Percentiles rank a stretch among this genome's conserved stretches.
phyloP scores from a whole-genome alignment of 441 rosid species.

The Populus tomentosa region DNA sequence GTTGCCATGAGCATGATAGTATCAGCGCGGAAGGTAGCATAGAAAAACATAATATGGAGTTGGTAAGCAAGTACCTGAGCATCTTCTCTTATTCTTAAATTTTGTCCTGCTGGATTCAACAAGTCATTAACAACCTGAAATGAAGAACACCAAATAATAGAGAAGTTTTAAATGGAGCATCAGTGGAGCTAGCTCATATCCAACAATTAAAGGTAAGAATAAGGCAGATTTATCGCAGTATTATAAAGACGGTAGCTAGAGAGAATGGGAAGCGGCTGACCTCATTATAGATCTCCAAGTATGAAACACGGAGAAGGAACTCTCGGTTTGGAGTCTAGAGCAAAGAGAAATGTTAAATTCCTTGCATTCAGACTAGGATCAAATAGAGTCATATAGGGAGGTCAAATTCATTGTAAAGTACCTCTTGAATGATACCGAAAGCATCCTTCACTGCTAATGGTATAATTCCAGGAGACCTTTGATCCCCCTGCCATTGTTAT shows the following conservation, averaged over 20 bases:
- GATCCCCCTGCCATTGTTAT: slow-evolving; percentile 84
- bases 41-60: neutral
- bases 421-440: slow-evolving; percentile 98
- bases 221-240: slow-evolving; percentile 12
- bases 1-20: neutral
- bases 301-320: slow-evolving; percentile 97
- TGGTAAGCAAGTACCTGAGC: slow-evolving; percentile 60
- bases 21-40: neutral
- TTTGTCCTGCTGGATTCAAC: slow-evolving; percentile 96
- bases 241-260: slow-evolving; percentile 1
- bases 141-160: slow-evolving; percentile 24
- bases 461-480: slow-evolving; percentile 99
- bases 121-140: slow-evolving; percentile 95
- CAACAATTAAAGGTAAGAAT: slow-evolving; percentile 6
- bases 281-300: too few relatives aligned
- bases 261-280: slow-evolving; percentile 38
- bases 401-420: slow-evolving; percentile 28
- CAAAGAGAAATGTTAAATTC: slow-evolving; percentile 26
- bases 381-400: neutral
- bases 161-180: slow-evolving; percentile 15
- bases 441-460: slow-evolving; percentile 97
- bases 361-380: slow-evolving; percentile 21
- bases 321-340: slow-evolving; percentile 88
- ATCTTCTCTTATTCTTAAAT: slow-evolving; percentile 96
- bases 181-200: slow-evolving; percentile 9